A percentile compares a stretch with the other conserved stretches of the same genome.
Conservation (phyloP, 768 basidiomycete genomes). For the Jaapia argillacea region DNA sequence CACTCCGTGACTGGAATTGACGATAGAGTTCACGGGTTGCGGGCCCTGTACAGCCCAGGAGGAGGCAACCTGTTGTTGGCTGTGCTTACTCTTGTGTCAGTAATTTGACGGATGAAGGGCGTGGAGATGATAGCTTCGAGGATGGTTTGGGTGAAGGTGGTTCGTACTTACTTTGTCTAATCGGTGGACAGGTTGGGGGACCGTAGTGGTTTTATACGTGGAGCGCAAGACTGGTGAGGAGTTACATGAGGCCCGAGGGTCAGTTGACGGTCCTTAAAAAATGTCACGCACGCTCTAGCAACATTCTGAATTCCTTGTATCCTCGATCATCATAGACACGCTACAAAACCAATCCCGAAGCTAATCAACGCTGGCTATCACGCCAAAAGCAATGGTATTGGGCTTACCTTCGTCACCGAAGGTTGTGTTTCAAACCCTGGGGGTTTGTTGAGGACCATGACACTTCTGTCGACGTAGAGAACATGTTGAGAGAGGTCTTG, state of each 20-base stretch:
- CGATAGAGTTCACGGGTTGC: conserved; percentile 38
- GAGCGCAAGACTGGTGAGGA: too few species aligned
- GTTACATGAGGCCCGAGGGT: conserved; percentile 18
- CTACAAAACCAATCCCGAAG: conserved; percentile 3
- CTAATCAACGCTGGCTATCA: conserved; percentile 4
- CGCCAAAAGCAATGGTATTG: conserved; percentile 1
- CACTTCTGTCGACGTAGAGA: conserved; percentile 42
- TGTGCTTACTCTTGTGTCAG: conserved; percentile 14
- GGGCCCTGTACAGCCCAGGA: conserved; percentile 37
- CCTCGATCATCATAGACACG: neutral
- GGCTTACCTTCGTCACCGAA: conserved; percentile 13
- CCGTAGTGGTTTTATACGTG: too few species aligned
- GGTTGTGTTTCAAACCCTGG: conserved; percentile 46
- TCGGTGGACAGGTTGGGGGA: conserved; percentile 49
- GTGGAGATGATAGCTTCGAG: too few species aligned
- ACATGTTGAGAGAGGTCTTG: neutral
- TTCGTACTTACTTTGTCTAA: conserved; percentile 46
- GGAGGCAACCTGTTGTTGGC: conserved; percentile 54
- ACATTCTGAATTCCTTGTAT: neutral
- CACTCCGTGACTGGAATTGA: conserved; percentile 39
- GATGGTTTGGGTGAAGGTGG: neutral
- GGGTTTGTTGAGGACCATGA: conserved; percentile 55
- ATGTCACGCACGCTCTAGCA: too few species aligned
- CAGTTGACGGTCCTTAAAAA: conserved; percentile 1
- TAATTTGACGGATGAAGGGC: too few species aligned